Base-by-base conservation (phyloP, 257 asterid species). In the Solanum tarijense region DNA sequence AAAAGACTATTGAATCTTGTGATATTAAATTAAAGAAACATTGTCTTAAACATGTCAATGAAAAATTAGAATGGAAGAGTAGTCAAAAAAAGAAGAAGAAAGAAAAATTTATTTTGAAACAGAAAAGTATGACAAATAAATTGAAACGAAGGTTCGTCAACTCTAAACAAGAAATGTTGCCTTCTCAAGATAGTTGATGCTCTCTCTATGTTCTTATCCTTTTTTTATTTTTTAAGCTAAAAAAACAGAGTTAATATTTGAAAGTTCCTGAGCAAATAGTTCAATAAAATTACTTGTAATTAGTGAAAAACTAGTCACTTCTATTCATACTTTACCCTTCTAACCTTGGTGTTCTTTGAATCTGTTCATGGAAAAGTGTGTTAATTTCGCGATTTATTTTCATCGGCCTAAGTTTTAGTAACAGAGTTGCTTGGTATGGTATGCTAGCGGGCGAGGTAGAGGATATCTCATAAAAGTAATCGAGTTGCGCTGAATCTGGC, bases 151-250 rank as follows among this genome's bases (percentile, higher is more conserved):
- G 13, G 12, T 14, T n/a, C 27, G 34, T 39, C 9, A 58, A 60
- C 8, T 62, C 60, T 16, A 31, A 84, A 39, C 21, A 43, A 6
- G 84, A n/a, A 72, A 25, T 9, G 29, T 14, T 16, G 36, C 20
- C 89, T 65, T 79, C 13, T 9, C 23, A 39, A 66, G 35, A 81
- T 82, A 86, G 29, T 88, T 81, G 87, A 88, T 79, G 58, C 58
- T 46, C 58, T 46, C 58, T 46, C 58, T 46, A 13, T 46, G 58
- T 46, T 46, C 58, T 46, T 46, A 13, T 46, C 58, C 58, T 46
- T 46, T 46, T 46, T 46, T 1, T 13, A 13, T 46, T 13, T 46
- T 46, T 46, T 13, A 46, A 46, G 58, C 58, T 46, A 46, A 46
- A 46, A 12, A 46, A 46, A 46, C 58, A 46, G 58, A 46, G 58